These are phyloP conservation scores for Gardenia jasminoides DNA, from an alignment of 257 asterid genomes.

Conservation along the genomic window DNA sequence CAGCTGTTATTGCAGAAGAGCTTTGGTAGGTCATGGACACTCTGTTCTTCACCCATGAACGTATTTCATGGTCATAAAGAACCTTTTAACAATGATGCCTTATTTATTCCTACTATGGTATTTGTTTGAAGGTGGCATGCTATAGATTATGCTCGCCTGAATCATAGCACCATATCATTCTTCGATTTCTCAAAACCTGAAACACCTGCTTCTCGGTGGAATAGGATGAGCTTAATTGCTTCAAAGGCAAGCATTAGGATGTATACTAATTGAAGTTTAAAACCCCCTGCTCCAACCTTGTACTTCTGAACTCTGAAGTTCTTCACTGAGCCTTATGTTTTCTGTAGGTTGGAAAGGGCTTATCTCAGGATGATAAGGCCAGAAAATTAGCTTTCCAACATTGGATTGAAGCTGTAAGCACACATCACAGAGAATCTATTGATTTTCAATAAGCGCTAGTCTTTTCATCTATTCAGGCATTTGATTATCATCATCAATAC, in stretches of 20 bases:
- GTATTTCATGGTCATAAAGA: not conserved
- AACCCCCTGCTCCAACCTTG: not conserved
- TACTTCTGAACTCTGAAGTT: not conserved
- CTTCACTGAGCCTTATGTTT: not conserved
- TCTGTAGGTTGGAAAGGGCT: slow-evolving; percentile 33
- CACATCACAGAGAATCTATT: not conserved
- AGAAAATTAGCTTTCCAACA: slow-evolving; percentile 10
- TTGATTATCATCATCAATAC: too few relatives aligned
- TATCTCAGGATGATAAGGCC: slow-evolving; percentile 30
- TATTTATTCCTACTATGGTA: not conserved
- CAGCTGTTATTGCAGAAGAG: slow-evolving; percentile 34
- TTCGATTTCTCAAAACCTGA: slow-evolving; percentile 29
- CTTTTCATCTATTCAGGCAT: not conserved
- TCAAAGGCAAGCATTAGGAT: slow-evolving; percentile 18
- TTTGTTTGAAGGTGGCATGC: not conserved
- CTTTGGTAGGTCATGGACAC: slow-evolving; percentile 26
- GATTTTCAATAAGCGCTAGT: not conserved
- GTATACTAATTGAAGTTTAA: not conserved
- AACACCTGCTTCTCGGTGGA: slow-evolving; percentile 34
- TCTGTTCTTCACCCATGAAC: slow-evolving; percentile 4
- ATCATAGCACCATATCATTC: slow-evolving; percentile 16
- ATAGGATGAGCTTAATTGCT: slow-evolving; percentile 26
- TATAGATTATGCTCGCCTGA: not conserved
- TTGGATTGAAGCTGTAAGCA: slow-evolving; percentile 39
- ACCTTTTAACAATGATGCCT: not conserved